Conservation (phyloP, 306 rosid species). For the Macrotyloma uniflorum region DNA sequence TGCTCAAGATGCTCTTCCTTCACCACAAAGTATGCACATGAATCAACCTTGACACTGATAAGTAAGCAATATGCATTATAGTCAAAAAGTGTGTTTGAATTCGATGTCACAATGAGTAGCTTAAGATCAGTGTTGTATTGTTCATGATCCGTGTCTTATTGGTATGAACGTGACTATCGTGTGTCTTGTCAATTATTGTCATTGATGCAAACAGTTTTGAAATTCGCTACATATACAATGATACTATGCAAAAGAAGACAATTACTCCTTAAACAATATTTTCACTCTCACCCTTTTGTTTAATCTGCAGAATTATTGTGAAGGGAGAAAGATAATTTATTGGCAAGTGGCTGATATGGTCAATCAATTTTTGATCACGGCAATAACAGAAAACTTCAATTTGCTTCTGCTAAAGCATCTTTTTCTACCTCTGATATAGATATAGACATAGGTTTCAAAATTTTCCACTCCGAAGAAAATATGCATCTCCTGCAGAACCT, state of each 20-base stretch:
- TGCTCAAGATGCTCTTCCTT: conserved; percentile 41
- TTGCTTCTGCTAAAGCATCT: conserved; percentile 34
- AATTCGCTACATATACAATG: neutral
- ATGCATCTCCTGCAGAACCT: conserved; percentile 16
- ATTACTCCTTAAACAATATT: conserved; percentile 33
- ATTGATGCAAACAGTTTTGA: conserved; percentile 2
- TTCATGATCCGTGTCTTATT: conserved; percentile 24
- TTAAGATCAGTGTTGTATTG: neutral
- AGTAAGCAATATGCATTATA: conserved; percentile 14
- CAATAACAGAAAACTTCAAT: conserved; percentile 4
- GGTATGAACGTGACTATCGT: conserved; percentile 40
- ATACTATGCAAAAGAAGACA: conserved; percentile 34
- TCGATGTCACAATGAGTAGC: conserved; percentile 15
- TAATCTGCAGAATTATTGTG: neutral
- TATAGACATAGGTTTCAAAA: neutral
- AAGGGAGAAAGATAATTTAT: conserved; percentile 5
- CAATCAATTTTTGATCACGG: conserved; percentile 31
- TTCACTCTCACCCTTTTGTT: conserved; percentile 4
- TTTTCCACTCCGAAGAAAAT: neutral
- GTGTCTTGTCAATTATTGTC: conserved; percentile 43
- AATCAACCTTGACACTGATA: conserved; percentile 35
- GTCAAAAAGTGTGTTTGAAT: conserved; percentile 47
- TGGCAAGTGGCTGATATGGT: conserved; percentile 31
- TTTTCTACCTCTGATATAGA: conserved; percentile 3
- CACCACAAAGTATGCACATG: conserved; percentile 41